Conservation (phyloP, 2,329 filamentous ascomycete species). For the Cladophialophora exuberans region DNA sequence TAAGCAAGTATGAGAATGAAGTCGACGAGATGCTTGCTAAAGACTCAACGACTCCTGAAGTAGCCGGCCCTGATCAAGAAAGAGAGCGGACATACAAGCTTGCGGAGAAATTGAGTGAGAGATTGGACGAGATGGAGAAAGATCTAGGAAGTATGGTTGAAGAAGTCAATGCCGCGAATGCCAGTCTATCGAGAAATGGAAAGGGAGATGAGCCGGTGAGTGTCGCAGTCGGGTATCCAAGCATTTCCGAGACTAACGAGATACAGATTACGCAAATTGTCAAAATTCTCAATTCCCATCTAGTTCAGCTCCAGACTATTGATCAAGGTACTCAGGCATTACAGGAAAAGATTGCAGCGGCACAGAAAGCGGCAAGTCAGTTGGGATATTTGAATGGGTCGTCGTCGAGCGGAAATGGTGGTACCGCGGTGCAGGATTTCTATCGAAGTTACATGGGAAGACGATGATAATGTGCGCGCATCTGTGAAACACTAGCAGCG, state of each 20-base stretch:
- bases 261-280: conserved; percentile 88
- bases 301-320: conserved; percentile 90
- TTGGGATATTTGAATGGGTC: conserved; percentile 38
- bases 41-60: conserved; percentile 51
- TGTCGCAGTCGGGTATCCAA: conserved; percentile 34
- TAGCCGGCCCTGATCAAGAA: conserved; percentile 91
- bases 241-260: conserved; percentile 25
- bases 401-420: conserved; percentile 56
- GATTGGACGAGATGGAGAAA: conserved; percentile 90
- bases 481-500: no score
- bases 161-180: conserved; percentile 93
- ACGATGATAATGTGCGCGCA: conserved; percentile 41
- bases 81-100: conserved; percentile 92
- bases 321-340: conserved; percentile 81
- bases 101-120: conserved; percentile 88
- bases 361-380: conserved; percentile 69
- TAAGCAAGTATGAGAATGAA: conserved; percentile 89
- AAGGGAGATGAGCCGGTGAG: conserved; percentile 86
- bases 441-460: conserved; percentile 84
- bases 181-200: conserved; percentile 82
- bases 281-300: conserved; percentile 88
- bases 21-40: conserved; percentile 86
- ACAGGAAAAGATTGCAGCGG: conserved; percentile 78
- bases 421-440: conserved; percentile 81
- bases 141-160: conserved; percentile 96